Evolutionary conservation across 805 yeast species (phyloP).

Genomic region (Candida sphagnicola): DNA sequence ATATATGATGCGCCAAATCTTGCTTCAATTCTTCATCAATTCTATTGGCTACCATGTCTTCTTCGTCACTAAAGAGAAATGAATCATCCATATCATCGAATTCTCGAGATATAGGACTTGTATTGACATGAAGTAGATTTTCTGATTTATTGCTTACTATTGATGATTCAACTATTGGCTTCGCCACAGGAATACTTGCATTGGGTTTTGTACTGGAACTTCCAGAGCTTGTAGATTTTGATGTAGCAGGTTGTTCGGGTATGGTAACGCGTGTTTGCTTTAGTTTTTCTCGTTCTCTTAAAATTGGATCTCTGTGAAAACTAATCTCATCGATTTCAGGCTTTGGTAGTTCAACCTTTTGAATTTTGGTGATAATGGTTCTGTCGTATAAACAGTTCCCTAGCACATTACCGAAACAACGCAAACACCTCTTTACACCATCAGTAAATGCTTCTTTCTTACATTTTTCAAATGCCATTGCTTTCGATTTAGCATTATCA

Average conservation of each 20-base stretch:
- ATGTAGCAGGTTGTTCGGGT: slow-evolving; percentile 1
- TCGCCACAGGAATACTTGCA: too few species aligned
- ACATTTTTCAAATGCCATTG: slow-evolving; percentile 75
- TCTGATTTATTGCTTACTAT: neutral
- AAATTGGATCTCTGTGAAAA: slow-evolving; percentile 34
- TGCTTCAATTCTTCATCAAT: slow-evolving; percentile 8
- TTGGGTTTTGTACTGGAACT: neutral
- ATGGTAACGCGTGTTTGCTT: slow-evolving; percentile 8
- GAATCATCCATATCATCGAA: slow-evolving; percentile 37
- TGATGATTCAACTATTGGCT: too few species aligned
- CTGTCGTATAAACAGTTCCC: slow-evolving; percentile 86
- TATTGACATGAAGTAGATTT: neutral
- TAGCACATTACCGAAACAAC: slow-evolving; percentile 75
- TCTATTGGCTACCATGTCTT: slow-evolving; percentile 10
- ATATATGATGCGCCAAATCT: slow-evolving; percentile 6
- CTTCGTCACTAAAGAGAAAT: slow-evolving; percentile 37
- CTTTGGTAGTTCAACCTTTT: slow-evolving; percentile 34
- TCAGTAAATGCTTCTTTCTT: slow-evolving; percentile 84
- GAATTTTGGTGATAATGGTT: slow-evolving; percentile 51
- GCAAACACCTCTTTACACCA: slow-evolving; percentile 72
- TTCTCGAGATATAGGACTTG: slow-evolving; percentile 6
- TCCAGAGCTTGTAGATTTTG: slow-evolving; percentile 4
- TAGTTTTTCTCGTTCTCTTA: slow-evolving; percentile 24
- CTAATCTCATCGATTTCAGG: slow-evolving; percentile 27
- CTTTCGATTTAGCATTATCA: slow-evolving; percentile 66